phyloP scores from a whole-genome alignment of 139 green algal genomes.

The Auxenochlorella pyrenoidosa region DNA sequence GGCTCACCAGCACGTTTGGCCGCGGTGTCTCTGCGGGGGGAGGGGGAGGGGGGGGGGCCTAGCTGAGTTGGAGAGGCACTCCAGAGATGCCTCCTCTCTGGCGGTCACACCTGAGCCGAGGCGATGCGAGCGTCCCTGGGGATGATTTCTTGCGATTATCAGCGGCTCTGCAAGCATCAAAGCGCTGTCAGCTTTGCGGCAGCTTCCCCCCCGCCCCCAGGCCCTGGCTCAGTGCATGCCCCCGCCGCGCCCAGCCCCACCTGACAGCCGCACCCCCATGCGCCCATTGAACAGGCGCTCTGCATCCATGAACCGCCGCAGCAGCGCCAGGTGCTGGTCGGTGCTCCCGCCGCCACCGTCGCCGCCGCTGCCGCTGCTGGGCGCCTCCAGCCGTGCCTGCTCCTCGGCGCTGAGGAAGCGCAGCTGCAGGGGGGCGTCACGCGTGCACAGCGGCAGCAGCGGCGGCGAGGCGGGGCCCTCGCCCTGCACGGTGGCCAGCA shows the following conservation, averaged over 20 bases:
- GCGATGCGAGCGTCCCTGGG: too few species aligned
- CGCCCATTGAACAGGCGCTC: neutral
- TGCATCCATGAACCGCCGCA: conserved; percentile 22
- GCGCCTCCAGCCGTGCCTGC: neutral
- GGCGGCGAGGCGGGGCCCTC: conserved; percentile 28
- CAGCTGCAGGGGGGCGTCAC: conserved; percentile 15
- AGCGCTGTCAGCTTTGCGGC: neutral
- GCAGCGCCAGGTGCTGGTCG: neutral
- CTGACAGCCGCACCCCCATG: conserved; percentile 26
- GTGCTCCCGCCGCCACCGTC: neutral
- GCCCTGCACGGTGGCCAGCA: conserved; percentile 26
- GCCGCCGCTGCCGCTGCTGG: neutral
- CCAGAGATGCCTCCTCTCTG: too few species aligned
- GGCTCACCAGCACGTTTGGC: conserved; percentile 16
- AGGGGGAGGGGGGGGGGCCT: neutral
- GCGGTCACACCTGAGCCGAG: too few species aligned
- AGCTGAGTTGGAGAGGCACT: too few species aligned
- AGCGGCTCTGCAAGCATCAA: too few species aligned
- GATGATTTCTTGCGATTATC: too few species aligned
- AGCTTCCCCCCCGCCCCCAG: neutral
- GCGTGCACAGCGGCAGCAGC: conserved; percentile 36
- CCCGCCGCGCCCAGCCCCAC: neutral
- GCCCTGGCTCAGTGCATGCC: neutral
- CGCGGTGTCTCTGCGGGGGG: conserved; percentile 12
- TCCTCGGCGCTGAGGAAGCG: conserved; percentile 23